Conservation (phyloP, 2,329 filamentous ascomycete genomes). For the Claviceps africana region DNA sequence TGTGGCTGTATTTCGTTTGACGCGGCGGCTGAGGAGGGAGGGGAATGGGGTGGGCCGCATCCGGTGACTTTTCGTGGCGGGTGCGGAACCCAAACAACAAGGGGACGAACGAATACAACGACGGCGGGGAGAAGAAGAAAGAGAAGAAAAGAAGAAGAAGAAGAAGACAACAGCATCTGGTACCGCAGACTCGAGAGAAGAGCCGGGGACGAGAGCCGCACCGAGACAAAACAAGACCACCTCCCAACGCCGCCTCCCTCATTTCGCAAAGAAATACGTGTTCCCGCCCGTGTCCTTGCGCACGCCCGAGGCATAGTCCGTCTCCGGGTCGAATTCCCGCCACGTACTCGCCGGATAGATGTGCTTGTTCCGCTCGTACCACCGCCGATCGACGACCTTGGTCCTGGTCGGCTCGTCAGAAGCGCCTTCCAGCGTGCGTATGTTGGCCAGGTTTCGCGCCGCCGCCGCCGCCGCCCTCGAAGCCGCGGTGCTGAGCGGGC, state of each 20-base stretch:
- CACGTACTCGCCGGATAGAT: conserved; percentile 94
- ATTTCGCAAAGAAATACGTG: conserved; percentile 67
- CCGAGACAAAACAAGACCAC: not conserved
- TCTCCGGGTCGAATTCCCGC: conserved; percentile 86
- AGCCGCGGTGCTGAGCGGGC: conserved; percentile 18
- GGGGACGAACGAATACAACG: too few species aligned
- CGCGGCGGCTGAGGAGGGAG: too few species aligned
- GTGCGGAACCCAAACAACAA: too few species aligned
- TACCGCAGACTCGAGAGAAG: not conserved
- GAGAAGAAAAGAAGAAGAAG: not conserved
- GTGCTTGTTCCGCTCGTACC: conserved; percentile 97
- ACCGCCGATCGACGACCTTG: conserved; percentile 88
- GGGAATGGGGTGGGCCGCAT: too few species aligned
- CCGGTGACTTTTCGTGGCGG: too few species aligned
- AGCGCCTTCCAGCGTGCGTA: conserved; percentile 56
- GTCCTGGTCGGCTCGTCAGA: conserved; percentile 67
- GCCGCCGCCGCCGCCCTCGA: conserved; percentile 25
- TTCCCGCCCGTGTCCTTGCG: conserved; percentile 81
- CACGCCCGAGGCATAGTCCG: conserved; percentile 65
- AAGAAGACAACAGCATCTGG: too few species aligned
- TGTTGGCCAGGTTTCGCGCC: conserved; percentile 28
- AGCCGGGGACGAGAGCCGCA: not conserved
- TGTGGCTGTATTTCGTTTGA: conserved; percentile 22
- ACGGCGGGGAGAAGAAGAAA: too few species aligned
- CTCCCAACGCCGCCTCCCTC: conserved; percentile 7